Percentiles rank a stretch among this genome's conserved stretches.
phyloP scores from a whole-genome alignment of 768 basidiomycete species.

The Lanmaoa rubissima region DNA sequence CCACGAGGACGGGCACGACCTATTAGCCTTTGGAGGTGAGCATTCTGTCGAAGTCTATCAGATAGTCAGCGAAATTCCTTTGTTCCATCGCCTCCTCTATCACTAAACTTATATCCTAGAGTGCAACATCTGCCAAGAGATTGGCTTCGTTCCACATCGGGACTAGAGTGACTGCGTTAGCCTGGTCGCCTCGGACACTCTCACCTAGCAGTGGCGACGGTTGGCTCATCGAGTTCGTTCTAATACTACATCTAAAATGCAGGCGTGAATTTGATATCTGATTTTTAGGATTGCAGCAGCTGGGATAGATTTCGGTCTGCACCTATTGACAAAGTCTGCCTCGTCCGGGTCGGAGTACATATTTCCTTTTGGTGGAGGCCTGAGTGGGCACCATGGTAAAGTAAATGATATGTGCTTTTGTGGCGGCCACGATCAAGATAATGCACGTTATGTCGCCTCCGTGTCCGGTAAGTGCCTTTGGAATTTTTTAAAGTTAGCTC shows the following conservation, averaged over 20 bases:
- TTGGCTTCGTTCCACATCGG: slow-evolving; percentile 78
- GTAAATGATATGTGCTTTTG: slow-evolving; percentile 80
- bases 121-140: slow-evolving; percentile 41
- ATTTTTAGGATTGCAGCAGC: slow-evolving; percentile 63
- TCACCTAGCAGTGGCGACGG: slow-evolving; percentile 63
- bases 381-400: slow-evolving; percentile 78
- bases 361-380: slow-evolving; percentile 74
- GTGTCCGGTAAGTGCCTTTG: slow-evolving; percentile 56
- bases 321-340: slow-evolving; percentile 60
- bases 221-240: slow-evolving; percentile 70
- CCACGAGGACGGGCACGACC: slow-evolving; percentile 59
- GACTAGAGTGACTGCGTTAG: slow-evolving; percentile 65
- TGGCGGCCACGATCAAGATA: slow-evolving; percentile 68
- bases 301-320: slow-evolving; percentile 65
- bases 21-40: slow-evolving; percentile 72
- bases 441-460: slow-evolving; percentile 72
- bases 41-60: slow-evolving; percentile 70
- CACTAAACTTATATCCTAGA: slow-evolving; percentile 31
- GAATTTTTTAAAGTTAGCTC: neutral
- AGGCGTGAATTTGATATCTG: slow-evolving; percentile 6
- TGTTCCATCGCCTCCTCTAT: neutral
- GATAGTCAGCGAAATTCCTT: slow-evolving; percentile 45
- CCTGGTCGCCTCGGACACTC: slow-evolving; percentile 70
- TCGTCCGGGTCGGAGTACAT: slow-evolving; percentile 44
- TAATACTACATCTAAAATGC: neutral